phyloP scores from a whole-genome alignment of 257 asterid species.

The Oldenlandia corymbosa region DNA sequence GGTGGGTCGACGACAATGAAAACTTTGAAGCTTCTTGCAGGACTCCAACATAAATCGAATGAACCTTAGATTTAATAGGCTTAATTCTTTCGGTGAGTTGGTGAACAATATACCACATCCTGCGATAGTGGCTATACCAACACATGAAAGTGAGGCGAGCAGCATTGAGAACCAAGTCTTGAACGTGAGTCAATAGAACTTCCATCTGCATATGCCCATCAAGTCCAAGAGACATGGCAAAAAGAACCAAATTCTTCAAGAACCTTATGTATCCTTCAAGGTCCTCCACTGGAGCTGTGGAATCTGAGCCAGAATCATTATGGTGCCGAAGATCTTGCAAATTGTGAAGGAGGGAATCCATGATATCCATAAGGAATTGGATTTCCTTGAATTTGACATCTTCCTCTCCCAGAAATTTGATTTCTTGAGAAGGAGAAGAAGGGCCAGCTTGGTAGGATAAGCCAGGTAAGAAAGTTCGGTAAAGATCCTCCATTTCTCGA shows the following conservation, averaged over 20 bases:
- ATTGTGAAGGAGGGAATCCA: conserved; percentile 2
- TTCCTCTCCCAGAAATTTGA: no score
- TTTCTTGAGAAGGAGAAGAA: background rate
- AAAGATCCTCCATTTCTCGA: background rate
- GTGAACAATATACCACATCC: no score
- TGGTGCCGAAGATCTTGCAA: background rate
- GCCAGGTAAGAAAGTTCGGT: background rate
- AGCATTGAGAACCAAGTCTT: background rate
- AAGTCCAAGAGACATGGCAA: background rate
- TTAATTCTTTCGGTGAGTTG: no score
- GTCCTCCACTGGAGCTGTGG: background rate
- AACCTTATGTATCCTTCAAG: background rate
- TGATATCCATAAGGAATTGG: conserved; percentile 1
- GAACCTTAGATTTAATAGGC: background rate
- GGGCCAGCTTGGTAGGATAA: background rate
- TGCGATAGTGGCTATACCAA: background rate
- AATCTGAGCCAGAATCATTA: background rate
- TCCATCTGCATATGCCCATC: background rate
- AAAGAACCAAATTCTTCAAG: background rate
- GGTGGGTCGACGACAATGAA: background rate
- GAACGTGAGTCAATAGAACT: background rate
- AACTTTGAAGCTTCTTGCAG: background rate
- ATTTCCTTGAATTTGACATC: no score
- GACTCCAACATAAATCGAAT: background rate
- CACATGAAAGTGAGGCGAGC: background rate